These are phyloP conservation scores for Plasmodium vivax DNA, from an alignment of 169 alveolate species.

Conservation along the genomic window DNA sequence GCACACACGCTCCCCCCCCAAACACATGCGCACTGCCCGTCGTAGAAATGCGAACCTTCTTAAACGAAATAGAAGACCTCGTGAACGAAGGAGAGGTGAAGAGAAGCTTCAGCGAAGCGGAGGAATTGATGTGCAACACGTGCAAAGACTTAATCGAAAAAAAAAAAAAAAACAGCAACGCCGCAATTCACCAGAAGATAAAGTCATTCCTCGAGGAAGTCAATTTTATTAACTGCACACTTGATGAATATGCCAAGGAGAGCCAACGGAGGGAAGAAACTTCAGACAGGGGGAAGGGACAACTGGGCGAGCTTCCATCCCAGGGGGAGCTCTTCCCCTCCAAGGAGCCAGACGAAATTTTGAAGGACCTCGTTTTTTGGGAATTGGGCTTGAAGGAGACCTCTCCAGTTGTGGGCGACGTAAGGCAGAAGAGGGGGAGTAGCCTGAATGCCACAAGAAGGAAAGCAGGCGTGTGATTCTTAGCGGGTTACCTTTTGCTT, in stretches of 20 bases:
- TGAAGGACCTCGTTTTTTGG: conserved; percentile 28
- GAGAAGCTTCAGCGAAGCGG: not conserved
- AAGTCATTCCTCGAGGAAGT: conserved; percentile 41
- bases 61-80: conserved; percentile 58
- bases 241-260: conserved; percentile 27
- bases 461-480: not conserved
- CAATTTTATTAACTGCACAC: conserved; percentile 25
- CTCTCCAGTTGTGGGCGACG: not conserved
- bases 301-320: not conserved
- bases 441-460: not conserved
- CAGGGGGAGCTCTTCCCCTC: not conserved
- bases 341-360: conserved; percentile 36
- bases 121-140: not conserved
- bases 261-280: not conserved
- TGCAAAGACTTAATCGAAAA: conserved; percentile 17
- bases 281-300: not conserved
- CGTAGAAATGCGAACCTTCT: conserved; percentile 49
- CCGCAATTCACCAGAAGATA: conserved; percentile 32
- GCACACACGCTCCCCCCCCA: not conserved
- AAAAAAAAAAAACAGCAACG: conserved; percentile 2
- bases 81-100: conserved; percentile 33
- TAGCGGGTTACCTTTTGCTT: not conserved
- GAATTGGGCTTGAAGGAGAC: conserved; percentile 50
- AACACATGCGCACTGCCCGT: not conserved
- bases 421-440: not conserved